Base-by-base conservation (phyloP, 495 filamentous ascomycete genomes). In the Hyphodiscus hymeniophilus region DNA sequence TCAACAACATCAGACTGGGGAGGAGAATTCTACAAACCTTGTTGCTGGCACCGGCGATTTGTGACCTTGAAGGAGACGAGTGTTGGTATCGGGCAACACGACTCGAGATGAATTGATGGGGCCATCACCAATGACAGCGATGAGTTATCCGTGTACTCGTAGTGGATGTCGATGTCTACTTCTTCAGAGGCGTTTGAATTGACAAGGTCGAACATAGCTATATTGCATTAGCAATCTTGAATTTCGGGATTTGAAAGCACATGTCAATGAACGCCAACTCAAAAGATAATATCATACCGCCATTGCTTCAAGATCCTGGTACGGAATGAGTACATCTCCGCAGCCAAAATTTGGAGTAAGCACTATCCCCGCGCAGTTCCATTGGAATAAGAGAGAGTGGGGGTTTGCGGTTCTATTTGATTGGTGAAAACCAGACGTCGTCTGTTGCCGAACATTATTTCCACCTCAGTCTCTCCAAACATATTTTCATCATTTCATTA, bases 201-300 rank as follows among this genome's bases (percentile, higher is more conserved):
- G 21, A 69, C 67, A 1, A 87, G 70, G 53, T 87, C 84, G 61
- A 77, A 88, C 81, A 88, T 84, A 51, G 85, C 76, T 80, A 16
- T n/a, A 45, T 11, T 17, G 4, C 5, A 36, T 3, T n/a, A 20
- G 15, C 15, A 21, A 6, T 28, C 26, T 28, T 28, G 26, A 10
- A 28, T n/a, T n/a, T n/a, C n/a, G 26, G 26, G 26, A 5, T 28
- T 4, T 3, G 17, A 33, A 24, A 15, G 42, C 47, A 13, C 42
- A 51, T 44, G 84, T 16, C 84, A 84, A 63, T 87, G 79, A 16
- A 84, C 84, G 54, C 84, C 84, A 17, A 85, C 80, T 60, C 74
- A 85, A 60, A 83, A 83, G 33, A 88, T 62, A 16, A 75, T 82
- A 47, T 75, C 80, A 55, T 80, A 87, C 36, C 85, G 77, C n/a